phyloP scores from a whole-genome alignment of 2,329 filamentous ascomycete genomes.

The Penicillium sp. region DNA sequence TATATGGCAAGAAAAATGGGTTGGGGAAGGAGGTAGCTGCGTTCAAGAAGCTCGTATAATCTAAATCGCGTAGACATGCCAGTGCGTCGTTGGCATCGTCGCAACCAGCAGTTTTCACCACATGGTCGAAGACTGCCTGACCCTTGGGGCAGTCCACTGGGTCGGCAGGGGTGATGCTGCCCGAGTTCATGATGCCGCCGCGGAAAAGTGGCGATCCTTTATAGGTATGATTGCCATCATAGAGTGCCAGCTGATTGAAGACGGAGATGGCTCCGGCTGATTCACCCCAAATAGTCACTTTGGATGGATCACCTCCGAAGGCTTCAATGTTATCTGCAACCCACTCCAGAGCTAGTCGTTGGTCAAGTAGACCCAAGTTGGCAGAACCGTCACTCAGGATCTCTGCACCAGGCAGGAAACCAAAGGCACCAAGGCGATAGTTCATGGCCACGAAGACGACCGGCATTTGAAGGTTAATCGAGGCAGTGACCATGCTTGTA shows the following conservation, averaged over 20 bases:
- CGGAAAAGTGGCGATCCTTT: slow-evolving; percentile 73
- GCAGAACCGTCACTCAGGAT: slow-evolving; percentile 64
- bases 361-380: slow-evolving; percentile 71
- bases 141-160: slow-evolving; percentile 64
- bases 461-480: slow-evolving; percentile 55
- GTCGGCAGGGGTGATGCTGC: slow-evolving; percentile 60
- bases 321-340: slow-evolving; percentile 71
- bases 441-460: slow-evolving; percentile 76
- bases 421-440: slow-evolving; percentile 73
- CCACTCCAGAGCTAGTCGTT: slow-evolving; percentile 71
- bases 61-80: slow-evolving; percentile 47
- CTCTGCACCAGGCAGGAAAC: slow-evolving; percentile 69
- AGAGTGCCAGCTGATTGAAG: slow-evolving; percentile 72
- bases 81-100: slow-evolving; percentile 42
- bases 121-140: slow-evolving; percentile 55
- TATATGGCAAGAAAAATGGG: slow-evolving; percentile 68
- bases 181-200: slow-evolving; percentile 75
- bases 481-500: slow-evolving; percentile 31
- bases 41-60: slow-evolving; percentile 52
- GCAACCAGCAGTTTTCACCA: slow-evolving; percentile 50
- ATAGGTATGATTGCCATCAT: slow-evolving; percentile 69
- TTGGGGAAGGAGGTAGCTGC: slow-evolving; percentile 70
- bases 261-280: slow-evolving; percentile 70
- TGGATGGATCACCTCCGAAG: slow-evolving; percentile 76
- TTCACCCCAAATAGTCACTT: slow-evolving; percentile 78